Base-by-base conservation (phyloP, 208 protist species). In the Leishmania major region DNA sequence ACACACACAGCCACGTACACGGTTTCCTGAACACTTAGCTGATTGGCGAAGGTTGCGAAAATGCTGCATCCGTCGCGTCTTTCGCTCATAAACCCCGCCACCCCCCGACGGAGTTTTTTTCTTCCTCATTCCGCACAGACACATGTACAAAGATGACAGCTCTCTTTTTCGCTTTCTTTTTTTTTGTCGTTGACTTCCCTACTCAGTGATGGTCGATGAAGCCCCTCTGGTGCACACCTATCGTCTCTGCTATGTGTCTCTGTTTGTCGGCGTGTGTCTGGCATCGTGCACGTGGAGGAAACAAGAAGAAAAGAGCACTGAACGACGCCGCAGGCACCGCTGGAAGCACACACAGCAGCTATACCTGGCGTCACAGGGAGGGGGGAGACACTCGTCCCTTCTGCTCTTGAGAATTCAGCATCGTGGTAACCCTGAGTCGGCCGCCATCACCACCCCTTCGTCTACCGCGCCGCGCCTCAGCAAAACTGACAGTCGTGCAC, bases 111-210 rank as follows among this genome's bases (percentile, higher is more conserved):
- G 15, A 55, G 51, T 55, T 19, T 5, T 53, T 4, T 13, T 0
- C 2, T 53, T 35, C 35, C 25, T 22, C 28, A 55, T 51, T 28
- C n/a, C 3, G 47, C 43, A 10, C 28, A 55, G 13, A 25, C 70
- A 19, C 53, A 59, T 77, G 73, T 77, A 77, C 53, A 37, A 62
- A 15, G 25, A 64, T 31, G 73, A 77, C 35, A n/a, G 8, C 22
- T 49, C 37, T 13, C n/a, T 28, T 77, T 4, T 11, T n/a, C 43
- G 17, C n/a, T 2, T 28, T n/a, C 5, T 37, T 74, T 19, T 35
- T 35, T 74, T 10, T 40, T 60, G 43, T 13, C 74, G 7, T 51
- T 37, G 8, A 17, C 72, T 53, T 71, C 37, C 25, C 43, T 31
- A 55, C 37, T 25, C 70, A 22, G 64, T 66, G 31, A 35, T 22